phyloP scores from a whole-genome alignment of 129 eudicot genomes.

The Flaveria bidentis region DNA sequence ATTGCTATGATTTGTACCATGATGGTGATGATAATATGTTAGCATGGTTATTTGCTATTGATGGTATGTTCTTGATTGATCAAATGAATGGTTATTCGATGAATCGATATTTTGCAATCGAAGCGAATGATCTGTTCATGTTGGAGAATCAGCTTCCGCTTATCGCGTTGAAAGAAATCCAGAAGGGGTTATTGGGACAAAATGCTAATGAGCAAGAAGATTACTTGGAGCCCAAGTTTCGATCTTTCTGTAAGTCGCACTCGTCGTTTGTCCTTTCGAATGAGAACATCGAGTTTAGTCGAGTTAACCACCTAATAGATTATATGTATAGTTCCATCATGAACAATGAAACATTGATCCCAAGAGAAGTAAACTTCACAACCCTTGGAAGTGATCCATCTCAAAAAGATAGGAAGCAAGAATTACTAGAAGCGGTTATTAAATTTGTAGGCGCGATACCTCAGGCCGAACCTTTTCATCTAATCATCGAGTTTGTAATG shows the following conservation, averaged over 20 bases:
- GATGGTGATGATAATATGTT: slow-evolving; percentile 29
- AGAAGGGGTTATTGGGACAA: slow-evolving; percentile 2
- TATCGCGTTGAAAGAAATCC: slow-evolving; percentile 32
- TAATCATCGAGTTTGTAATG: background rate
- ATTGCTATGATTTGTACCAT: slow-evolving; percentile 34
- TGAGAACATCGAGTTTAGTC: background rate
- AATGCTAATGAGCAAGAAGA: background rate
- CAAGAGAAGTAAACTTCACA: background rate
- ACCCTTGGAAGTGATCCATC: background rate
- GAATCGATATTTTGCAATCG: background rate
- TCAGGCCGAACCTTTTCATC: slow-evolving; percentile 1
- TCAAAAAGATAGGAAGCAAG: background rate
- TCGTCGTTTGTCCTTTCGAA: slow-evolving; percentile 13
- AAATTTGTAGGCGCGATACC: slow-evolving; percentile 18
- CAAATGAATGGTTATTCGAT: slow-evolving; percentile 13
- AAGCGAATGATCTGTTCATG: slow-evolving; percentile 37
- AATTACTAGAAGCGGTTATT: slow-evolving; percentile 16
- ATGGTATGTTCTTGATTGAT: slow-evolving; percentile 39
- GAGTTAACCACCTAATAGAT: slow-evolving; percentile 20
- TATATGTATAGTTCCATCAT: slow-evolving; percentile 32
- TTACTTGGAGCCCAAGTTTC: slow-evolving; percentile 18
- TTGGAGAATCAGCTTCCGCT: slow-evolving; percentile 52
- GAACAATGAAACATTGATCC: slow-evolving; percentile 10
- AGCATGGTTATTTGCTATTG: slow-evolving; percentile 43
- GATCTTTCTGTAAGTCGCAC: slow-evolving; percentile 13